These are phyloP conservation scores for Triticum dicoccoides DNA, from an alignment of 176 grass and related monocot species.

Conservation along the genomic window DNA sequence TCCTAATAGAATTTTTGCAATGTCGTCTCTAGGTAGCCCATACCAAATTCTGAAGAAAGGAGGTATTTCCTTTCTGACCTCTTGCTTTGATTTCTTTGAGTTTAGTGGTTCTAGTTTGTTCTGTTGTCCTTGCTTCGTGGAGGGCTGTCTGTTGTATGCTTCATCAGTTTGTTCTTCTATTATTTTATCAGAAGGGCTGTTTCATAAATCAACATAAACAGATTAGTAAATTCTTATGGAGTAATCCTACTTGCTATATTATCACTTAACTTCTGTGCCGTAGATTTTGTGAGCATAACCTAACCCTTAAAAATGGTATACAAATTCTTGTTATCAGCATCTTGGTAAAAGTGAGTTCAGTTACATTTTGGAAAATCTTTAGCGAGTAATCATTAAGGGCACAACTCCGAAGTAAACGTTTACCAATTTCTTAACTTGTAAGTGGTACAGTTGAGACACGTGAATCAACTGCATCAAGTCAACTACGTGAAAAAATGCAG, in stretches of 20 bases:
- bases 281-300: constrained; percentile 12
- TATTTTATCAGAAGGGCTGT: constrained; percentile 35
- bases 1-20: constrained; percentile 38
- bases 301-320: neutral
- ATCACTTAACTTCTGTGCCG: neutral
- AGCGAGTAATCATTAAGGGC: neutral
- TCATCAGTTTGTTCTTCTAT: constrained; percentile 4
- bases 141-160: constrained; percentile 5
- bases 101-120: neutral
- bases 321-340: constrained; percentile 21
- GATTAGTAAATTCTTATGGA: constrained; percentile 16
- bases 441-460: neutral
- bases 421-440: neutral
- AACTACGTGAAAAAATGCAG: neutral
- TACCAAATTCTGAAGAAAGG: constrained; percentile 58
- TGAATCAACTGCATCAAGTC: neutral
- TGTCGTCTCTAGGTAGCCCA: constrained; percentile 44
- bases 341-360: constrained; percentile 2
- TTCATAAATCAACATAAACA: constrained; percentile 25
- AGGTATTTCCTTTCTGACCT: constrained; percentile 10
- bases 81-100: constrained; percentile 5
- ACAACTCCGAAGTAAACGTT: neutral
- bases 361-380: neutral
- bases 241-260: constrained; percentile 25
- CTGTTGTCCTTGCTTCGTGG: neutral